These are phyloP conservation scores for Pythium utonaiense DNA, from an alignment of 352 stramenopile genomes.

Conservation along the genomic window DNA sequence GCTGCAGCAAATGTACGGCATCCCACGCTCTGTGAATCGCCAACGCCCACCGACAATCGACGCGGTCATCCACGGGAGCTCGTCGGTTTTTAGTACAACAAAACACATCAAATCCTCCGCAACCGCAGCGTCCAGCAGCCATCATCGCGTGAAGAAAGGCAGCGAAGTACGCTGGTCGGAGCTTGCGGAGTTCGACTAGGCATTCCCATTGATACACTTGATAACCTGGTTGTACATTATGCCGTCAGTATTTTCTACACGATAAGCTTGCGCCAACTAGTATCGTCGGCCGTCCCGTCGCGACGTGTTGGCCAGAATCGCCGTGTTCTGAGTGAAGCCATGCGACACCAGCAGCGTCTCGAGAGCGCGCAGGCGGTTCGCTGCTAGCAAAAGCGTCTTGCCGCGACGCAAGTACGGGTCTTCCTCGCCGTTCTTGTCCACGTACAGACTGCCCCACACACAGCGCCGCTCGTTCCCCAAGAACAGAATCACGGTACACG, in stretches of 20 bases:
- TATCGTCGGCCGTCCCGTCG: constrained; percentile 75
- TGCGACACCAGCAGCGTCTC: constrained; percentile 72
- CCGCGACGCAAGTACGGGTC: constrained; percentile 75
- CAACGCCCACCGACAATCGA: constrained; percentile 10
- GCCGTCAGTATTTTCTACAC: neutral
- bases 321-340: constrained; percentile 70
- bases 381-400: constrained; percentile 70
- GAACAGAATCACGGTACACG: constrained; percentile 83
- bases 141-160: neutral
- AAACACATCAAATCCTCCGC: neutral
- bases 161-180: neutral
- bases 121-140: neutral
- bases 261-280: constrained; percentile 20
- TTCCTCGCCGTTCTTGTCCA: constrained; percentile 86
- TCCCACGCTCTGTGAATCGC: constrained; percentile 39
- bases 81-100: neutral
- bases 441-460: constrained; percentile 80
- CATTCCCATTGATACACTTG: neutral
- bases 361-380: constrained; percentile 48
- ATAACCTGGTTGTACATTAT: constrained; percentile 1
- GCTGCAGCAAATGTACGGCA: constrained; percentile 75
- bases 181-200: neutral
- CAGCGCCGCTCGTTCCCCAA: constrained; percentile 75
- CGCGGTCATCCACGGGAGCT: constrained; percentile 10
- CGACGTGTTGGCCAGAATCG: constrained; percentile 75